These are phyloP conservation scores for Cladosporium sp. DNA, from an alignment of 2,329 filamentous ascomycete species.

Conservation along the genomic window DNA sequence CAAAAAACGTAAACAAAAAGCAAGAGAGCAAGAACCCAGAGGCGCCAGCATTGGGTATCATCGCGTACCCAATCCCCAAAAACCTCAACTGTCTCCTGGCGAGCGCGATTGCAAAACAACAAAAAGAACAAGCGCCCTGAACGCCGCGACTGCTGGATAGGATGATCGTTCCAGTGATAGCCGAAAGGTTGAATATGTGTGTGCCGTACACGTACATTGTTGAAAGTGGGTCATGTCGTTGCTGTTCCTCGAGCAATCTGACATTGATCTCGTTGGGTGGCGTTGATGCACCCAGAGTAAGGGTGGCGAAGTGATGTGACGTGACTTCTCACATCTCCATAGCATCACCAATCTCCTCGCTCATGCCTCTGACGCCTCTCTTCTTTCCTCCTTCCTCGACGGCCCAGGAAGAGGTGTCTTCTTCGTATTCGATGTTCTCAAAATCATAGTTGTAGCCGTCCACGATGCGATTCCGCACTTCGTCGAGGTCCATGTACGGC, in stretches of 20 bases:
- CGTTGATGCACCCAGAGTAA: background rate
- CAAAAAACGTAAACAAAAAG: background rate
- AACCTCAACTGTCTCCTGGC: constrained; percentile 6
- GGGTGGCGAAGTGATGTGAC: background rate
- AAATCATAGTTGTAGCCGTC: constrained; percentile 34
- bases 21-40: background rate
- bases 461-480: constrained; percentile 38
- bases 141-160: background rate
- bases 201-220: constrained; percentile 2
- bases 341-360: constrained; percentile 37
- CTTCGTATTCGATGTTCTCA: constrained; percentile 19
- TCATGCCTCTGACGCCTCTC: constrained; percentile 31
- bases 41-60: constrained; percentile 9
- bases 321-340: constrained; percentile 36
- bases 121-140: background rate
- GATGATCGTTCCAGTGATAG: background rate
- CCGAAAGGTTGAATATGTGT: constrained; percentile 5
- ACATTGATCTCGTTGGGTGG: background rate
- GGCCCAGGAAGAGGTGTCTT: constrained; percentile 16
- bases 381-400: constrained; percentile 6
- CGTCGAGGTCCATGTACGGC: constrained; percentile 39
- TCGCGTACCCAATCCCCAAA: constrained; percentile 10
- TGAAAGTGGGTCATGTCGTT: background rate
- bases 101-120: background rate
- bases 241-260: background rate